Evolutionary conservation across 2,329 filamentous ascomycete genomes (phyloP).

Genomic region (Didymella exigua): DNA sequence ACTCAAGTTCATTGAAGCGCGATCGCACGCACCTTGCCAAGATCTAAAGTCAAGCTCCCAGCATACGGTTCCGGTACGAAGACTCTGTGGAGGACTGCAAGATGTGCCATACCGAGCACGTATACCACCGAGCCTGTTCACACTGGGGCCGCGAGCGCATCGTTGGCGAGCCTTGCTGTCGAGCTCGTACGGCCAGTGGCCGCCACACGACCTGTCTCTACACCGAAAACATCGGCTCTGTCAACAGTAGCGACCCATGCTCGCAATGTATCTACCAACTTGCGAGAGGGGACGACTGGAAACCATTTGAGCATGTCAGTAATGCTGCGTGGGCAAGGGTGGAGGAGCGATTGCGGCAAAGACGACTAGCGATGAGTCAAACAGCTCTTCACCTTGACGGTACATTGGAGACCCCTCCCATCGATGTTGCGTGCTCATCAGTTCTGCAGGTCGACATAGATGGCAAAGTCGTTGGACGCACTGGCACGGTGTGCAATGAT

Average conservation of each 20-base stretch:
- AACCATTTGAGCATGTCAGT: constrained; percentile 29
- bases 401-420: background rate
- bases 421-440: background rate
- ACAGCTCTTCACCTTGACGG: background rate
- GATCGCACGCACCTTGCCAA: background rate
- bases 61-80: background rate
- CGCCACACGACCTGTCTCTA: constrained; percentile 31
- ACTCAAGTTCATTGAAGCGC: background rate
- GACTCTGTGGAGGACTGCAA: background rate
- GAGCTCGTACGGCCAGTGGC: constrained; percentile 30
- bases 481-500: background rate
- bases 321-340: constrained; percentile 25
- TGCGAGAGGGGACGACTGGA: constrained; percentile 21
- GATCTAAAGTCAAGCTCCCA: background rate
- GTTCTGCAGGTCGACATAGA: background rate
- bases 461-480: constrained; percentile 13
- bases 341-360: constrained; percentile 22
- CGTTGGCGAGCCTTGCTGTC: constrained; percentile 36
- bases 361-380: background rate
- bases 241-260: constrained; percentile 29
- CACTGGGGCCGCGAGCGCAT: constrained; percentile 42
- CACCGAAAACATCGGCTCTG: constrained; percentile 30
- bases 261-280: constrained; percentile 25
- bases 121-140: constrained; percentile 37
- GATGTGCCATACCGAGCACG: constrained; percentile 44